These are phyloP conservation scores for Talaromyces piceae DNA, from an alignment of 2,329 filamentous ascomycete species.

Conservation along the genomic window DNA sequence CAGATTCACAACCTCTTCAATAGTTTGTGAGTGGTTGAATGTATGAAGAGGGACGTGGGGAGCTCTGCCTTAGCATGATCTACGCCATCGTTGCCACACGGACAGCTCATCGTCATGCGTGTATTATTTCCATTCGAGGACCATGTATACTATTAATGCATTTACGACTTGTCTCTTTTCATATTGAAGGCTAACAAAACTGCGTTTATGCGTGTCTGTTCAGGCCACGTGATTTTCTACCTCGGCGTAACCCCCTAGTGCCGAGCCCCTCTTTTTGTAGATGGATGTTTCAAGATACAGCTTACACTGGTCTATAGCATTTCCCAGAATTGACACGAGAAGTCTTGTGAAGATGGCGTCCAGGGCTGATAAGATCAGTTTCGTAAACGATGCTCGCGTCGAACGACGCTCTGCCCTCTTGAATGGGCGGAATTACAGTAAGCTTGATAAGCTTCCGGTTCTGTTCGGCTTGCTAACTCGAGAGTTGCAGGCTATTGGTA, in stretches of 20 bases:
- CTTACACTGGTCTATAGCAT: not conserved
- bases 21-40: not conserved
- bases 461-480: not conserved
- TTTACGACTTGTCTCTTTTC: not conserved
- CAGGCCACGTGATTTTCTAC: not conserved
- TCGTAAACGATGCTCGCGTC: slow-evolving; percentile 59
- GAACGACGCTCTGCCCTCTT: slow-evolving; percentile 56
- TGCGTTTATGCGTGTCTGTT: not conserved
- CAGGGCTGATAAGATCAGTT: slow-evolving; percentile 52
- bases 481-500: slow-evolving; percentile 44
- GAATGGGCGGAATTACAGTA: slow-evolving; percentile 63
- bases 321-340: not conserved
- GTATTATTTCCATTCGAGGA: not conserved
- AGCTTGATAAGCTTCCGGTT: slow-evolving; percentile 12
- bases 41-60: not conserved
- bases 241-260: not conserved
- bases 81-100: not conserved
- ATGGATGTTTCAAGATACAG: not conserved
- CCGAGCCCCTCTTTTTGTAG: not conserved
- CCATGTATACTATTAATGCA: not conserved
- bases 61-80: not conserved
- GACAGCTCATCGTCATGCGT: not conserved
- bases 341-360: slow-evolving; percentile 1
- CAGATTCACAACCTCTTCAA: not conserved
- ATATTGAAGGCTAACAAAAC: not conserved